A percentile compares a stretch with the other conserved stretches of the same genome.
Conservation (phyloP, 257 asterid genomes). For the Solanum infundibuliforme region DNA sequence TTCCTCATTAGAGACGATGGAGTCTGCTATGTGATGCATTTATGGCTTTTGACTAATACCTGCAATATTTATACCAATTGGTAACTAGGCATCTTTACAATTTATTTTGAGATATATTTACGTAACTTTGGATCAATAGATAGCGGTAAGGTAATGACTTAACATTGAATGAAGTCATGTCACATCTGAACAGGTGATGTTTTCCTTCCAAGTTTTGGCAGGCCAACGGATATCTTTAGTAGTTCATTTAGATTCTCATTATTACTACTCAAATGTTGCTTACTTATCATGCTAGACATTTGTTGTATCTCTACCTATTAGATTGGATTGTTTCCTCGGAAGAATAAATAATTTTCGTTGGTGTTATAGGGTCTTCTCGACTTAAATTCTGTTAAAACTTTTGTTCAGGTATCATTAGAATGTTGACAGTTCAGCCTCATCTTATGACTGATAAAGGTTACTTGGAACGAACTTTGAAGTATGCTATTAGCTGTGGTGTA, state of each 20-base stretch:
- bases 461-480: constrained; percentile 57
- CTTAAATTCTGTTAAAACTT: background rate
- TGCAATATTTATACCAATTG: background rate
- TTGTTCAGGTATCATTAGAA: constrained; percentile 56
- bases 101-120: background rate
- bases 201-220: background rate
- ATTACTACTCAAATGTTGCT: background rate
- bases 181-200: background rate
- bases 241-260: background rate
- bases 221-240: background rate
- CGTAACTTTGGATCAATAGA: background rate
- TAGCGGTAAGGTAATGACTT: background rate
- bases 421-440: constrained; percentile 72
- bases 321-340: background rate
- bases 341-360: background rate
- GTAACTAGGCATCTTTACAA: background rate
- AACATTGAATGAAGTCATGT: background rate
- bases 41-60: background rate
- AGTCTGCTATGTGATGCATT: background rate
- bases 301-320: background rate
- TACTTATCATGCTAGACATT: background rate
- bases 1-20: background rate
- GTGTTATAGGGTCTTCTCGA: background rate
- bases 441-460: constrained; percentile 53
- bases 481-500: constrained; percentile 81